phyloP scores from a whole-genome alignment of 106 monocot species.

The Posidonia australis region DNA sequence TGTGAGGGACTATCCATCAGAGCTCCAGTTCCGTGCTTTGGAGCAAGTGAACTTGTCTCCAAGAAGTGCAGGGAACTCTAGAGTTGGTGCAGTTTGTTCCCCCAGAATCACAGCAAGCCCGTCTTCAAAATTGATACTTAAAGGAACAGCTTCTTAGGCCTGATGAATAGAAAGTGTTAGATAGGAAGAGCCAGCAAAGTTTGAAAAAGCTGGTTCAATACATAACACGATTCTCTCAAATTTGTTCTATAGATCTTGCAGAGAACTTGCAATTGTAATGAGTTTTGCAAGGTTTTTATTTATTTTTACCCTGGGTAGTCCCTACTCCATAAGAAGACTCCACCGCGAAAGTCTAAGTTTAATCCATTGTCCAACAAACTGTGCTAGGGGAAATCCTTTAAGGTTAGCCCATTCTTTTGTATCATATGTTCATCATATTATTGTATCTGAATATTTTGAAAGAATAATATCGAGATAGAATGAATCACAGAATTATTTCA shows the following conservation, averaged over 20 bases:
- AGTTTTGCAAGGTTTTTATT: too few species aligned
- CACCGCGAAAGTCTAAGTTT: too few species aligned
- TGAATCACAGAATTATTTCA: too few species aligned
- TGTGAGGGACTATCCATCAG: slow-evolving; percentile 61
- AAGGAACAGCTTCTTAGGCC: background rate
- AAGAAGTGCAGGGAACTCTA: slow-evolving; percentile 1
- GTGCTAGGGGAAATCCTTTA: too few species aligned
- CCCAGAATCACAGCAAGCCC: background rate
- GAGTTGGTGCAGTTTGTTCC: background rate
- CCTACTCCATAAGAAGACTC: too few species aligned
- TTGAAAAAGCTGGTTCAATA: background rate
- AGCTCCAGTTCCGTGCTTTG: slow-evolving; percentile 48
- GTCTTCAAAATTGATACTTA: background rate
- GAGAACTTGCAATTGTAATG: background rate
- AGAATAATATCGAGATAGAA: too few species aligned
- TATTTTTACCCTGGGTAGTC: too few species aligned
- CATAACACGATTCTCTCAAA: background rate
- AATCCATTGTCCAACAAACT: too few species aligned
- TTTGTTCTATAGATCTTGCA: background rate
- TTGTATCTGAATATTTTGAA: too few species aligned
- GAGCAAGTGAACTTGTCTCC: slow-evolving; percentile 61
- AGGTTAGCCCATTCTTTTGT: too few species aligned
- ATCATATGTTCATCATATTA: too few species aligned
- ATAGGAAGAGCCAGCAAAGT: background rate
- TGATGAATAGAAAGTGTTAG: background rate